Base-by-base conservation (phyloP, 352 stramenopile genomes). In the Globisporangium okanoganense region DNA sequence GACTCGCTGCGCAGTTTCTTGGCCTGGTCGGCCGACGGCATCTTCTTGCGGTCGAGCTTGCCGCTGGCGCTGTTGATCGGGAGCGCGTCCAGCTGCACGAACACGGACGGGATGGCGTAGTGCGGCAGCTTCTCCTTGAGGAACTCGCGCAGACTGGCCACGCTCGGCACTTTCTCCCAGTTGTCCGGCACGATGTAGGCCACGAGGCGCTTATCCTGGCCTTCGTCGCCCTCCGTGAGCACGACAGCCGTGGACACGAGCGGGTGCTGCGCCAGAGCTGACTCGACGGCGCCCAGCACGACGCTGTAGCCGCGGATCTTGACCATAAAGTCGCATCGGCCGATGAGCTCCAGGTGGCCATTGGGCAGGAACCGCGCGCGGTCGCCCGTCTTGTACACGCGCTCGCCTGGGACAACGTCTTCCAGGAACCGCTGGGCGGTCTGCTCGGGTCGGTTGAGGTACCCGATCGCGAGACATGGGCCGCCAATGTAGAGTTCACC, bases 251-350 rank as follows among this genome's bases (percentile, higher is more conserved):
- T 96, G 25, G 82, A 93, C 14, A 97, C 80, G 31, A 88, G 71
- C 40, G 78, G 70, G 52, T 95, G 90, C 69, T 94, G 79, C 35
- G 86, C 88, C 33, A 98, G 83, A 16, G 90, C 91, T 7, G 87
- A 90, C 68, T 97, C 92, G 2, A 98, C 81, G 18, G 92, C 93
- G 31, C 90, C 91, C 7, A 98, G 69, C 27, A 98, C 95, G 5
- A 98, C 90, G 45, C 89, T 97, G 70, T 98, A 98, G 43, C 95
- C 95, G 24, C 94, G 85, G 60, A 98, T 96, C 76, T 98, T 98
- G 57, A 98, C 90, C 91, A 98, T 98, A 59, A 97, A 98, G 72
- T 98, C 93, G 64, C 90, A 97, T 40, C 95, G 85, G 5, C 95
- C 95, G 36, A 97, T 87, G 35, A 98, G 82, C 69, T 98, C 92